phyloP scores from a whole-genome alignment of 768 basidiomycete genomes.

The Xerocomus spinulosus region DNA sequence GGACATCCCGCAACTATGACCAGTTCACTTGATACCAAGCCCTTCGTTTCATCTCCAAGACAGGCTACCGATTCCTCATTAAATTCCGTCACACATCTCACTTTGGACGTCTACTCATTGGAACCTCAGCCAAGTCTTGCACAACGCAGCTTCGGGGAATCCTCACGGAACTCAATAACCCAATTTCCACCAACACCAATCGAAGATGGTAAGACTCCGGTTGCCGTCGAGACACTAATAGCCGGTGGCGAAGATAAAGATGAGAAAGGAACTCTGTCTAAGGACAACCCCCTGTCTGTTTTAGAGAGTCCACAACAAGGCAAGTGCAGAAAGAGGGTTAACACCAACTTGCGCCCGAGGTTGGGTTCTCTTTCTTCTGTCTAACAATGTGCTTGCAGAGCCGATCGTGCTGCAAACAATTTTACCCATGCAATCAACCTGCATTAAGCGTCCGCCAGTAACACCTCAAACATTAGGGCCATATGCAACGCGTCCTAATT shows the following conservation, averaged over 20 bases:
- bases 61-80: slow-evolving; percentile 3
- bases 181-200: slow-evolving; percentile 16
- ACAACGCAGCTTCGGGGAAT: slow-evolving; percentile 32
- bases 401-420: slow-evolving; percentile 13
- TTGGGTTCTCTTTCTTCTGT: slow-evolving; percentile 60
- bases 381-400: slow-evolving; percentile 40
- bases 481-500: slow-evolving; percentile 12
- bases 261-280: neutral
- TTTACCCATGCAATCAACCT: slow-evolving; percentile 4
- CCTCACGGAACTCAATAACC: slow-evolving; percentile 12
- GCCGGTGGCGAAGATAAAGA: neutral
- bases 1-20: slow-evolving; percentile 2
- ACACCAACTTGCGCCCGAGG: slow-evolving; percentile 33
- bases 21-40: neutral
- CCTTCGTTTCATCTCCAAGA: neutral
- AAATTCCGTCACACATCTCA: neutral
- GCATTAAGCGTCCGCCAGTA: slow-evolving; percentile 19
- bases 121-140: slow-evolving; percentile 37
- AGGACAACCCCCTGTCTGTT: neutral
- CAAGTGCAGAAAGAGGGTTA: slow-evolving; percentile 20
- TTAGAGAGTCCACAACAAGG: slow-evolving; percentile 13
- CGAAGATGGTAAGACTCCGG: slow-evolving; percentile 19
- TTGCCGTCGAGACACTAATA: neutral
- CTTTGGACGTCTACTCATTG: neutral
- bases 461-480: slow-evolving; percentile 16